Conservation (phyloP, 2,329 filamentous ascomycete genomes). For the Xylariaceae sp. region DNA sequence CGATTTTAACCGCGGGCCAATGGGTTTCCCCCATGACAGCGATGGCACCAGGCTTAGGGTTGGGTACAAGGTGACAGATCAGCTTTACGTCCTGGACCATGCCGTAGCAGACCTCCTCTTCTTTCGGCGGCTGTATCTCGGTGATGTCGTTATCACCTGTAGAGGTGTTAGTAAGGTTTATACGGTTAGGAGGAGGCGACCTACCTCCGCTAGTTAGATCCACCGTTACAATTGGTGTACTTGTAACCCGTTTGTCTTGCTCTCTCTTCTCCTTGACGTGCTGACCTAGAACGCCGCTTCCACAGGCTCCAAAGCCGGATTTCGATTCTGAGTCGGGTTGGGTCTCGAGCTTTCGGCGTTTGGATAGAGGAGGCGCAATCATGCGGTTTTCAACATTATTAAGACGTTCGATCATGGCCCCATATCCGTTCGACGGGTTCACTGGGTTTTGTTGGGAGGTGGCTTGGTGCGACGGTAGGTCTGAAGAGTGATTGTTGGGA, state of each 20-base stretch:
- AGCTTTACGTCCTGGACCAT: slow-evolving; percentile 65
- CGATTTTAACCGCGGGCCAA: slow-evolving; percentile 72
- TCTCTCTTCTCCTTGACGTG: slow-evolving; percentile 60
- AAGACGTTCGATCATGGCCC: slow-evolving; percentile 67
- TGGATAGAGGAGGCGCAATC: slow-evolving; percentile 51
- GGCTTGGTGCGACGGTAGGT: slow-evolving; percentile 12
- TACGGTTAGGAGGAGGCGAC: slow-evolving; percentile 29
- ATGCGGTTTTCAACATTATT: slow-evolving; percentile 69
- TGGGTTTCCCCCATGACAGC: slow-evolving; percentile 54
- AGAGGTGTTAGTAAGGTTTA: slow-evolving; percentile 24
- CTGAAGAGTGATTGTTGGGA: slow-evolving; percentile 24
- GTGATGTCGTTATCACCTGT: slow-evolving; percentile 52
- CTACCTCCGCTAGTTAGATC: slow-evolving; percentile 53
- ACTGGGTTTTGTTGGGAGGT: neutral
- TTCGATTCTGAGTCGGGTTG: slow-evolving; percentile 43
- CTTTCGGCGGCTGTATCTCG: slow-evolving; percentile 54
- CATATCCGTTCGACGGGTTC: slow-evolving; percentile 41
- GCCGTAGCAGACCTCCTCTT: slow-evolving; percentile 76
- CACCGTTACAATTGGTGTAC: slow-evolving; percentile 43
- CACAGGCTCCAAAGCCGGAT: slow-evolving; percentile 42
- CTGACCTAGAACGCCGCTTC: slow-evolving; percentile 58
- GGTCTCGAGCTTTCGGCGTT: slow-evolving; percentile 58
- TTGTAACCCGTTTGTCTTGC: slow-evolving; percentile 34
- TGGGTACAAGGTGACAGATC: slow-evolving; percentile 64
- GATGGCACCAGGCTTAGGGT: slow-evolving; percentile 59